These are phyloP conservation scores for Raddia distichophylla DNA, from an alignment of 176 grass and related monocot genomes.

Conservation along the genomic window DNA sequence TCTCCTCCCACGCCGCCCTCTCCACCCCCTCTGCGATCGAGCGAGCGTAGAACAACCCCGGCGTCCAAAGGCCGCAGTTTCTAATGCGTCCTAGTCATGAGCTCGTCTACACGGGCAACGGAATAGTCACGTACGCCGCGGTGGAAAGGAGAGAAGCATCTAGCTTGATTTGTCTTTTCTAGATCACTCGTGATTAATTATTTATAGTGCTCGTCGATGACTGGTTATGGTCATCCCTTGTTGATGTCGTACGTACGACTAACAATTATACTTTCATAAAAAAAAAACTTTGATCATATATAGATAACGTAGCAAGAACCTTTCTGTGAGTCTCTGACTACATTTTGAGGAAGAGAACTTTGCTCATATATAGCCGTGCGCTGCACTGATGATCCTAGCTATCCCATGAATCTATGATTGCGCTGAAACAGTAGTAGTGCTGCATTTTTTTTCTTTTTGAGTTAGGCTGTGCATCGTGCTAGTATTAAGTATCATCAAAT, in stretches of 20 bases:
- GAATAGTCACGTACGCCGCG: background rate
- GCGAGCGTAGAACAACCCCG: background rate
- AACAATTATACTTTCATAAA: too few relatives aligned
- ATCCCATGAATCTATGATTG: background rate
- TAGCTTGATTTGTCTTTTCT: background rate
- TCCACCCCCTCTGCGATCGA: too few relatives aligned
- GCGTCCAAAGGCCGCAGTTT: background rate
- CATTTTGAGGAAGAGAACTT: conserved; percentile 35
- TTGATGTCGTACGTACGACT: too few relatives aligned
- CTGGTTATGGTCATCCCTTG: too few relatives aligned
- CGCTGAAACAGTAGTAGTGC: background rate
- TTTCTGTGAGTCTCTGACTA: conserved; percentile 26
- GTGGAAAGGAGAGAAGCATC: conserved; percentile 37
- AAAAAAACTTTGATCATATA: too few relatives aligned
- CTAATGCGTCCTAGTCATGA: background rate
- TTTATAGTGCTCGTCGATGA: background rate
- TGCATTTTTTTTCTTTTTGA: background rate
- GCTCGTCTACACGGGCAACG: background rate
- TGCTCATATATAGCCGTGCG: background rate
- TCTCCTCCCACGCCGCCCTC: too few relatives aligned
- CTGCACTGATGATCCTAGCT: background rate
- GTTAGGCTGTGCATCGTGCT: background rate
- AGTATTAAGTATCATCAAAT: background rate
- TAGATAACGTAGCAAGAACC: background rate
- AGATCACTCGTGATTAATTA: background rate